Percentiles rank a stretch among this genome's conserved stretches.
These are phyloP conservation scores for Sporothrix globosa DNA, from an alignment of 2,329 filamentous ascomycete species.

Conservation along the genomic window DNA sequence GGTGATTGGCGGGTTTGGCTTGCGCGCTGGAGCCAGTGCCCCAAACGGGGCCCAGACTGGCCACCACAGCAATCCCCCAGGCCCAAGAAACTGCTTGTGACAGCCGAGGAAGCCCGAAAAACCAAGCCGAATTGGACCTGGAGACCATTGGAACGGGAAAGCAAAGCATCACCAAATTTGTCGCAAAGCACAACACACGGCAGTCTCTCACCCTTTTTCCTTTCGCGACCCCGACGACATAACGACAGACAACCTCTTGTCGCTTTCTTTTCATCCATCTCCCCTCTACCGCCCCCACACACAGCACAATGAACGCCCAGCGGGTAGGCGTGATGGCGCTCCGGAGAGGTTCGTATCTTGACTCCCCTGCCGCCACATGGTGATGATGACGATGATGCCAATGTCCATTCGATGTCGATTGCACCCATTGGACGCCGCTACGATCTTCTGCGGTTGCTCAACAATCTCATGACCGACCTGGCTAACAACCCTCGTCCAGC, in stretches of 20 bases:
- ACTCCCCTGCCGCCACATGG: not conserved
- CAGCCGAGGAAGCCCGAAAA: conserved; percentile 49
- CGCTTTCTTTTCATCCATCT: conserved; percentile 36
- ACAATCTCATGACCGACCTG: not conserved
- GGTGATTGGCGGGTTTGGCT: conserved; percentile 35
- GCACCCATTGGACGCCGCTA: not conserved
- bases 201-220: not conserved
- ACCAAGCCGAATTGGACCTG: not conserved
- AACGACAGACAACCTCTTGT: conserved; percentile 31
- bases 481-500: conserved; percentile 34
- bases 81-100: conserved; percentile 33
- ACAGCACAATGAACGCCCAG: conserved; percentile 57
- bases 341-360: conserved; percentile 55
- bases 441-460: no score
- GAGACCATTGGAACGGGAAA: not conserved
- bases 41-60: not conserved
- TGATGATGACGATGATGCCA: not conserved
- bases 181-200: conserved; percentile 2
- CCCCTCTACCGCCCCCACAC: conserved; percentile 23
- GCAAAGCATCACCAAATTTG: conserved; percentile 15
- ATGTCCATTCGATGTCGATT: not conserved
- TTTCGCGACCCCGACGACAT: conserved; percentile 17
- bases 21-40: not conserved
- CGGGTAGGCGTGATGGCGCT: conserved; percentile 62
- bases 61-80: not conserved